These are phyloP conservation scores for Corylus avellana DNA, from an alignment of 306 rosid species.

Conservation along the genomic window DNA sequence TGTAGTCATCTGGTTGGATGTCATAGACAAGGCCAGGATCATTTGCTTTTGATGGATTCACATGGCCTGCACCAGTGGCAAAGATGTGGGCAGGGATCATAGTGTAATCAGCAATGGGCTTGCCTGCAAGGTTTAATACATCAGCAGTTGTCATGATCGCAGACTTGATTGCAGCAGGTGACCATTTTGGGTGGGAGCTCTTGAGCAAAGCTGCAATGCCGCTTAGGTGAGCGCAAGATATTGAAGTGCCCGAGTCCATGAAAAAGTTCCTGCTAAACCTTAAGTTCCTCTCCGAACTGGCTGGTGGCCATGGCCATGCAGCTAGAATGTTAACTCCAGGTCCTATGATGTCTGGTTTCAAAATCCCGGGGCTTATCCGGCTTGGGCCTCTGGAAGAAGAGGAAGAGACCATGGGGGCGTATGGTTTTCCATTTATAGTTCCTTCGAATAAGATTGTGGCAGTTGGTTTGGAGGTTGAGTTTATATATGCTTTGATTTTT, in stretches of 20 bases:
- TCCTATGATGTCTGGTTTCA: constrained; percentile 75
- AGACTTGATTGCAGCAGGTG: constrained; percentile 61
- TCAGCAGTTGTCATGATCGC: constrained; percentile 43
- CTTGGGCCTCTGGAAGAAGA: constrained; percentile 70
- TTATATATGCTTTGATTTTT: constrained; percentile 42
- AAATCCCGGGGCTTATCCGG: constrained; percentile 35
- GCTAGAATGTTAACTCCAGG: constrained; percentile 68
- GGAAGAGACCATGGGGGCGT: constrained; percentile 39
- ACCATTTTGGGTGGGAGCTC: constrained; percentile 65
- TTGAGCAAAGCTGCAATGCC: constrained; percentile 58
- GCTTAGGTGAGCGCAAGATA: constrained; percentile 59
- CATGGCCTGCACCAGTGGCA: constrained; percentile 58
- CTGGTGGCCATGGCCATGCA: constrained; percentile 52
- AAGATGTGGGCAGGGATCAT: constrained; percentile 38
- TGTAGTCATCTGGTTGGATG: constrained; percentile 41
- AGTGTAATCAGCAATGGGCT: constrained; percentile 33
- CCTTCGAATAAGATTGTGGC: constrained; percentile 48
- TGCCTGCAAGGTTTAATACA: constrained; percentile 23
- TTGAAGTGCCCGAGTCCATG: constrained; percentile 48
- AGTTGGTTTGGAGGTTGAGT: constrained; percentile 34
- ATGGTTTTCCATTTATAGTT: constrained; percentile 41
- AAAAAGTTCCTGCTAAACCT: background rate
- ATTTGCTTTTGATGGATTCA: constrained; percentile 51
- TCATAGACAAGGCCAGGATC: constrained; percentile 57
- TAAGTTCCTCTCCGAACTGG: constrained; percentile 24